Base-by-base conservation (phyloP, 257 asterid genomes). In the Salvia rosmarinus region DNA sequence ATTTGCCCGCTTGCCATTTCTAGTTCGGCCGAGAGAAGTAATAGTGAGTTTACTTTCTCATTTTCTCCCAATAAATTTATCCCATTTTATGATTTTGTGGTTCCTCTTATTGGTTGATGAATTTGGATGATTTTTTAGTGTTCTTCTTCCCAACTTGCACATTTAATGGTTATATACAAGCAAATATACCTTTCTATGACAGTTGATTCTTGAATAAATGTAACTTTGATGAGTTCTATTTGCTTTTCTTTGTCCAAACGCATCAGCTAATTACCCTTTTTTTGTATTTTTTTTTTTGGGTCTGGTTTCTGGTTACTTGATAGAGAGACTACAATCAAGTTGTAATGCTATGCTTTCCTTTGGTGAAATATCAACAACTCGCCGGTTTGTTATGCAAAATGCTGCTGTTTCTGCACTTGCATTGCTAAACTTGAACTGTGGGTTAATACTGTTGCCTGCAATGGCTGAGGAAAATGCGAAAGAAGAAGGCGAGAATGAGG, bases 401-500 rank as follows among this genome's bases (percentile, higher is more conserved):
- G 35, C 75, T 57, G 75, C 68, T 64, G 79, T 66, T 79, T 78
- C 87, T 40, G 42, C 84, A 23, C 74, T 79, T 66, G 66, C 83
- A 44, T 71, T 82, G 64, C 54, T 78, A 12, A 84, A 72, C 76
- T 16, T 73, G 61, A 85, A 63, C 74, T 68, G 66, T 57, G 78
- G 52, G 17, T 66, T 75, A 16, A 64, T 58, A 30, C 61, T 70
- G 43, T 62, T 50, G 64, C 89, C 90, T 37, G 86, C 87, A 32
- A 57, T 56, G 75, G 95, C 97, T 44, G 89, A 73, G 69, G 95
- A 80, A 55, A 85, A 77, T 68, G 16, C 80, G n/a, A 78, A 59
- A 19, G 75, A n/a, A 34, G 85, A 83, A 49, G 85, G 72, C 20
- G 66, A 85, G 14, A 85, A 84, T 0, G 94, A 86, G 52, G 80